phyloP scores from a whole-genome alignment of 495 filamentous ascomycete genomes.

The Xylaria castorea region DNA sequence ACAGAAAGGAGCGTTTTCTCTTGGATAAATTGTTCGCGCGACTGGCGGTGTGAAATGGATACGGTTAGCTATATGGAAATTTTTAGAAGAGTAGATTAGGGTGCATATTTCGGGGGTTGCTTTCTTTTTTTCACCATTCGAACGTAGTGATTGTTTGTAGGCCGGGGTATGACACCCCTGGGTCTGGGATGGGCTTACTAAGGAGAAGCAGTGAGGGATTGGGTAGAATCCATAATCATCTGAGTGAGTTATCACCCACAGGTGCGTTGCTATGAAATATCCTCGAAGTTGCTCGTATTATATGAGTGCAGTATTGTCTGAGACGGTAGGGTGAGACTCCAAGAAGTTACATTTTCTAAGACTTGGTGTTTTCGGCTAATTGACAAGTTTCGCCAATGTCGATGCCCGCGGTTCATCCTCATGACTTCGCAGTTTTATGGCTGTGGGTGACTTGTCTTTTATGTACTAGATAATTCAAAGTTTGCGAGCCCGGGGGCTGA shows the following conservation, averaged over 20 bases:
- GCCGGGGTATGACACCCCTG: neutral
- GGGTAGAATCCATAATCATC: neutral
- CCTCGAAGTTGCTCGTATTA: neutral
- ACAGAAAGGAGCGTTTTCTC: neutral
- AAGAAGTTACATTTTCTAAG: neutral
- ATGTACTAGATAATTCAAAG: neutral
- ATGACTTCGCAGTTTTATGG: neutral
- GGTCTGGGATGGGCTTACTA: neutral
- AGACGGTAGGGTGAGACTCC: neutral
- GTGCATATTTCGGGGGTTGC: too few relatives aligned
- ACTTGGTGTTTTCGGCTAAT: neutral
- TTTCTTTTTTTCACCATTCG: neutral
- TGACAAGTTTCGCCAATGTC: neutral
- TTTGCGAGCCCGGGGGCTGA: neutral
- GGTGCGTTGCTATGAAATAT: too few relatives aligned
- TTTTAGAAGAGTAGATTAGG: too few relatives aligned
- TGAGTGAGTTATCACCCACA: neutral
- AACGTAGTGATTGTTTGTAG: neutral
- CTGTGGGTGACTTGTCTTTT: neutral
- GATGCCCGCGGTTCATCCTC: neutral
- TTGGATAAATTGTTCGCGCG: neutral
- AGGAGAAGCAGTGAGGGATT: neutral
- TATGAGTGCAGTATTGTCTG: neutral
- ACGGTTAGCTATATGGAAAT: too few relatives aligned
- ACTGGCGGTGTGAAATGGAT: too few relatives aligned